Evolutionary conservation across 73 alveolate genomes (phyloP).

Genomic region (Paramecium octaurelia): DNA sequence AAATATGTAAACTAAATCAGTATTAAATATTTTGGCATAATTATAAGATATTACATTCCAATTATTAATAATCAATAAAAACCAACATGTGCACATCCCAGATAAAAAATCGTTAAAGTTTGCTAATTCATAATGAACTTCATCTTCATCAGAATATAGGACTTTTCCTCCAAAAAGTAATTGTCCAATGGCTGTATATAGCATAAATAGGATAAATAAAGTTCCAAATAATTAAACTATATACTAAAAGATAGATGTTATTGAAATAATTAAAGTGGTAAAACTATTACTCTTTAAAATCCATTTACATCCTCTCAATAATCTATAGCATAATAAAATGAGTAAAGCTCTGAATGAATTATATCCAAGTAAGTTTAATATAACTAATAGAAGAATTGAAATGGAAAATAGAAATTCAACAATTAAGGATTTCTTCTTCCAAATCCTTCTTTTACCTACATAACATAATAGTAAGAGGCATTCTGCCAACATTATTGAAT

Average conservation of each 20-base stretch:
- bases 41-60: constrained; percentile 17
- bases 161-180: constrained; percentile 5
- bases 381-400: background rate
- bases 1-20: background rate
- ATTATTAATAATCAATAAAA: background rate
- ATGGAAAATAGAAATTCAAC: background rate
- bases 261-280: background rate
- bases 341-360: background rate
- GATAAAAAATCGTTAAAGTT: constrained; percentile 12
- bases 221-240: background rate
- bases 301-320: background rate
- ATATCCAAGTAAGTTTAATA: background rate
- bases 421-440: background rate
- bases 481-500: background rate
- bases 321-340: background rate
- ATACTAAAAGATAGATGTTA: background rate
- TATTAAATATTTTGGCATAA: background rate
- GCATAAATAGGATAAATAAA: background rate
- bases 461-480: background rate
- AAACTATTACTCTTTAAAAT: background rate
- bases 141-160: background rate
- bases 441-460: background rate
- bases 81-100: constrained; percentile 18
- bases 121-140: background rate
- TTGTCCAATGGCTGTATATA: background rate